Evolutionary conservation across 164 flowering plant genomes (phyloP), one percentile per base, ranked within the genome.

Genomic region (Sextonia rubra): DNA sequence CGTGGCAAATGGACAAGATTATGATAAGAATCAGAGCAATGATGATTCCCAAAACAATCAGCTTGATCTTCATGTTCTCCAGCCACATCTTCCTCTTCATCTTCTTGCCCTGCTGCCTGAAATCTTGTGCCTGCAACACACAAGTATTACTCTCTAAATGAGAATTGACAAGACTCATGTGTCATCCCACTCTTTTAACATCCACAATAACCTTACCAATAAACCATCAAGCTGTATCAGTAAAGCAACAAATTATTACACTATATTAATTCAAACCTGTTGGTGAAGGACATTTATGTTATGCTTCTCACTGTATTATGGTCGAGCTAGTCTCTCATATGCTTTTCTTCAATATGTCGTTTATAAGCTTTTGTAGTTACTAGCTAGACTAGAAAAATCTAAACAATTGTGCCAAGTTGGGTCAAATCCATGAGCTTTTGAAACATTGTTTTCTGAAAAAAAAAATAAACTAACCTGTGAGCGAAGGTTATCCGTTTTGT

Each of bases 401-500:
- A 5, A 52, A 15, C 17, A 52, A 52, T 14, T 52, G 58, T 52
- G 20, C 3, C 6, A 0, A 1, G 20, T 52, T 52, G 58, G 58
- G 58, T 52, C 58, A 0, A 52, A 15, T 52, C 58, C 12, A 52
- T 52, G 58, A 37, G 11, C 44, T 37, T 37, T 37, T 37, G 8
- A 37, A 37, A 4, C 44, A 37, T 37, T 7, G 0, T 37, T 37
- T 37, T 3, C 9, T 37, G 44, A 37, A 37, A 52, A 5, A 5
- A 20, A 52, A 52, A 17, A 14, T 52, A 25, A 60, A 68, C 85
- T 66, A n/a, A 90, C 96, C 91, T 92, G 94, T 12, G 90, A 85
- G 30, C 89, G 91, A 73, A 91, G 96, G 66, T 88, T 88, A 77
- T 92, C 97, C 18, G 96, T 91, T 81, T 91, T 92, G 80, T 92